Evolutionary conservation across 2,329 filamentous ascomycete genomes (phyloP), one percentile per base, ranked within the genome.

Genomic region (Xylariaceae sp.): DNA sequence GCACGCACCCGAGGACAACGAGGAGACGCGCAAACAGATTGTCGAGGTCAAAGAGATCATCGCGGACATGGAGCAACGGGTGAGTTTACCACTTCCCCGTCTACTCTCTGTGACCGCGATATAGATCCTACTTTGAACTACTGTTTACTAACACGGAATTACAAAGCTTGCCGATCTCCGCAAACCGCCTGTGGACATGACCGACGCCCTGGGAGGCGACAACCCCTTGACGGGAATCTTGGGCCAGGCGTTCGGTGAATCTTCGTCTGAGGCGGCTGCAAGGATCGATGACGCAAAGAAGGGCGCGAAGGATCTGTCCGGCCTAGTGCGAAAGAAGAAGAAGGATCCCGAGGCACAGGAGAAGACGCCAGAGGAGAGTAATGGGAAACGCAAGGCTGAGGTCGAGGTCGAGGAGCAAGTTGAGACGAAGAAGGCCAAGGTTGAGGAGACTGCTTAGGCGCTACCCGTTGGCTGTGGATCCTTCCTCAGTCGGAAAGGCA

Each of bases 11-110:
- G 84, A 87, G 63, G 85, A 89, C 53, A 86, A 85, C 58, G 85
- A 88, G 45, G 65, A 82, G 56, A 80, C 80, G 40, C 75, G 82
- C 60, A 76, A 76, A 55, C 77, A 81, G 54, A 87, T 94, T 55
- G 71, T 76, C 48, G 88, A 94, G 55, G 87, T 89, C 59, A 89
- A 88, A 71, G 87, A 91, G 55, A 83, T 94, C 59, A 79, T 93
- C 44, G 79, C 80, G 48, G 89, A 94, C 60, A 89, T 94, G 82
- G 84, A 90, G 72, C 81, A 86, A 66, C 78, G 88, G 59, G 83
- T 88, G 73, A 71, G 81, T 71, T 49, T 59, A 56, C 51, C 54
- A 49, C 57, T 60, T 61, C 51, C 60, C 60, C 59, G 60, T 60
- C 45, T 47, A 51, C 57, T 60, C 57, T 55, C 57, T 58, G 55